Percentiles rank a stretch among this genome's conserved stretches.
phyloP scores from a whole-genome alignment of 257 asterid genomes.

The Nicotiana benthamiana region DNA sequence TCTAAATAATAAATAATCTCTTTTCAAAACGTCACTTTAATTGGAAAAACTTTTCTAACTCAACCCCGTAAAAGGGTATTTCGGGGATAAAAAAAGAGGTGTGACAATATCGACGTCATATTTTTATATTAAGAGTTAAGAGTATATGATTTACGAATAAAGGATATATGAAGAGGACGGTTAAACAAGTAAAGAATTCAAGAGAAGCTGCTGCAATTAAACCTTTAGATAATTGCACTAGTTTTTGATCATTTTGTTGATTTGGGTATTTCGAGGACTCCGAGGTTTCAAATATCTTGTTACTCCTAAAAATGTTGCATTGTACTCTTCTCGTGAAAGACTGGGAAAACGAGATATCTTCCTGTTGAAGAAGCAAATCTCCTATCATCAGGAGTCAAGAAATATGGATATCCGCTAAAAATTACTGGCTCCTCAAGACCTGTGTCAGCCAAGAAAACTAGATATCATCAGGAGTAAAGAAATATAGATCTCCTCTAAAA shows the following conservation, averaged over 20 bases:
- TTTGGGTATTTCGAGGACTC: slow-evolving; percentile 12
- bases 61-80: no score
- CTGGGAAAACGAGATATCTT: slow-evolving; percentile 7
- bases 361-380: slow-evolving; percentile 33
- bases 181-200: not conserved
- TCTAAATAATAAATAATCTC: no score
- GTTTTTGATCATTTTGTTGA: not conserved
- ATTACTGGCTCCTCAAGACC: slow-evolving; percentile 4
- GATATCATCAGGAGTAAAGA: slow-evolving; percentile 26
- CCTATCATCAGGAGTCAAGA: slow-evolving; percentile 31
- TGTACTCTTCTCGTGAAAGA: not conserved
- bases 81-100: no score
- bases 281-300: slow-evolving; percentile 9
- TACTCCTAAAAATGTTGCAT: slow-evolving; percentile 13
- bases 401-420: not conserved
- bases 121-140: not conserved
- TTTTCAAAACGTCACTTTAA: no score
- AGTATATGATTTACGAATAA: not conserved
- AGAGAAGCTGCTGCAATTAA: not conserved
- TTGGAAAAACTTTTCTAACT: no score
- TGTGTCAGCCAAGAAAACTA: slow-evolving; percentile 2
- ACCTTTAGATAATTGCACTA: not conserved
- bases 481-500: not conserved
- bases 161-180: not conserved
- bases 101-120: not conserved